Percentiles rank a stretch among this genome's conserved stretches.
Evolutionary conservation across 352 stramenopile species (phyloP).

Genomic region (Globisporangium emineosum): DNA sequence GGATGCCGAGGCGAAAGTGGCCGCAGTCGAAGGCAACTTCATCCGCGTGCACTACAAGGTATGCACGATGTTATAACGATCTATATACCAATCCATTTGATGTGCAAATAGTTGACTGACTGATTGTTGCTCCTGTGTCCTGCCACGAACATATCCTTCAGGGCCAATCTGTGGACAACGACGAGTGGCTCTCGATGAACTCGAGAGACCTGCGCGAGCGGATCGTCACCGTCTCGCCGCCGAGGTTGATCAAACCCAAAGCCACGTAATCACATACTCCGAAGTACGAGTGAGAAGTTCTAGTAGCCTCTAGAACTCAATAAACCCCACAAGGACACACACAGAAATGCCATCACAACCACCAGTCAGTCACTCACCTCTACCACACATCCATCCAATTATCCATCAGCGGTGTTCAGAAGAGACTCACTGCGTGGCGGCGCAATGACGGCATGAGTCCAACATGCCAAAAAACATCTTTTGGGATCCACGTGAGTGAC

Average conservation of each 20-base stretch:
- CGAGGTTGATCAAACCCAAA: conserved; percentile 19
- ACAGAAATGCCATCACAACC: no score
- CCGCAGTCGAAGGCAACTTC: conserved; percentile 65
- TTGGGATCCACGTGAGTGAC: neutral
- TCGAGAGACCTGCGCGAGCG: conserved; percentile 42
- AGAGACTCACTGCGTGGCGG: no score
- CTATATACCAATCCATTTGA: no score
- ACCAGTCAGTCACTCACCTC: no score
- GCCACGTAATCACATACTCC: neutral
- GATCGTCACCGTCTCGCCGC: conserved; percentile 39
- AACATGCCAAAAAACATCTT: neutral
- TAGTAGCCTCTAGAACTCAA: no score
- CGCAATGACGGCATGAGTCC: no score
- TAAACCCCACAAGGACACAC: no score
- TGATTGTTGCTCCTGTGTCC: neutral
- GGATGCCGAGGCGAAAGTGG: conserved; percentile 63
- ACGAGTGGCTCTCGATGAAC: conserved; percentile 65
- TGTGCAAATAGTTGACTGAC: neutral
- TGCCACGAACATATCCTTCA: conserved; percentile 13
- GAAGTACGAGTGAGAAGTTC: no score
- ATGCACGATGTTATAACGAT: no score
- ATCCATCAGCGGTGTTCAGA: no score
- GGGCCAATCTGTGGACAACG: conserved; percentile 58
- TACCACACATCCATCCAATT: no score
- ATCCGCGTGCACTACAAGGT: conserved; percentile 83